phyloP scores from a whole-genome alignment of 2,329 filamentous ascomycete genomes.

The Dothistroma septosporum region DNA sequence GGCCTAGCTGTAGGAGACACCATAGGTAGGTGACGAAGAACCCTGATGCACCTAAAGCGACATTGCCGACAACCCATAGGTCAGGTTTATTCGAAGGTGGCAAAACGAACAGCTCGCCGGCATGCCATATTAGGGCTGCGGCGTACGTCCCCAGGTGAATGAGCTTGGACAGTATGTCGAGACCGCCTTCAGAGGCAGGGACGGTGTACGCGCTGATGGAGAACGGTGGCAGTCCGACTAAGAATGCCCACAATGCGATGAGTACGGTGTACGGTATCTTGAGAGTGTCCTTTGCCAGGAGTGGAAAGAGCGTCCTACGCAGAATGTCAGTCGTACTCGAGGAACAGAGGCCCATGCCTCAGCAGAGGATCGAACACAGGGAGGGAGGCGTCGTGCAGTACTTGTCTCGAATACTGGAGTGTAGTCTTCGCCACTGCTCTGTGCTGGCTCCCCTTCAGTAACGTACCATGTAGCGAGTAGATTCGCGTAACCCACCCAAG shows the following conservation, averaged over 20 bases:
- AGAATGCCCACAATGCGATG: conserved; percentile 82
- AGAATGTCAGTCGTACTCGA: not conserved
- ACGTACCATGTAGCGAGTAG: conserved; percentile 69
- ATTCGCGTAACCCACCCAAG: conserved; percentile 97
- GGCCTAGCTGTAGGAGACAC: conserved; percentile 69
- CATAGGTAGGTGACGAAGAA: conserved; percentile 87
- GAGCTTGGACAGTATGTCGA: conserved; percentile 48
- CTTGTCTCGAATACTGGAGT: too few relatives aligned
- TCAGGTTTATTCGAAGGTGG: conserved; percentile 79
- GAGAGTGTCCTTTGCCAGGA: conserved; percentile 80
- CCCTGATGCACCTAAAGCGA: conserved; percentile 76
- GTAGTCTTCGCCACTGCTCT: too few relatives aligned
- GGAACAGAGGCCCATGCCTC: not conserved
- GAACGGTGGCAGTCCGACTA: conserved; percentile 79
- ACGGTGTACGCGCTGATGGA: conserved; percentile 61
- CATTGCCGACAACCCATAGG: conserved; percentile 89
- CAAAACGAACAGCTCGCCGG: conserved; percentile 62
- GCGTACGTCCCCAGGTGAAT: conserved; percentile 74
- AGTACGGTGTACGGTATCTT: conserved; percentile 79
- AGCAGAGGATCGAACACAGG: not conserved
- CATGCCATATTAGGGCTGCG: conserved; percentile 76
- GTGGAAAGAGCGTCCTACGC: conserved; percentile 71
- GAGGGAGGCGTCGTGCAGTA: not conserved
- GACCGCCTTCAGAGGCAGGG: conserved; percentile 20
- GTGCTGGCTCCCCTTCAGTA: too few relatives aligned